A percentile compares a stretch with the other conserved stretches of the same genome.
phyloP scores from a whole-genome alignment of 164 flowering plant genomes.

The Macadamia integrifolia region DNA sequence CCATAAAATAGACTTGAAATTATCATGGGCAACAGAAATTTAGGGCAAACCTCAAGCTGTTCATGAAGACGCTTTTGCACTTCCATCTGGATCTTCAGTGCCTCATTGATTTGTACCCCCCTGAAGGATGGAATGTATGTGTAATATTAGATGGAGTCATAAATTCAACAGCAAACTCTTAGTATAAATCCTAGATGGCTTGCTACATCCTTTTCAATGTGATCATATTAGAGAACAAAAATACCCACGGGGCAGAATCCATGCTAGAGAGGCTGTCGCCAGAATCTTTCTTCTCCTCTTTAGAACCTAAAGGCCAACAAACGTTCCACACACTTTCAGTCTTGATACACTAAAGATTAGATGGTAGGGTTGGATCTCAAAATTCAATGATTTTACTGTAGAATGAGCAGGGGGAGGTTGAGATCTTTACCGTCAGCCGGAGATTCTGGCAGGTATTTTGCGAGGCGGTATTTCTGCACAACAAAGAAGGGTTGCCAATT shows the following conservation, averaged over 20 bases:
- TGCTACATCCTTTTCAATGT: conserved; percentile 1
- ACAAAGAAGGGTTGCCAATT: background rate
- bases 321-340: conserved; percentile 1
- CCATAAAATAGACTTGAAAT: background rate
- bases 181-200: background rate
- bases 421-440: conserved; percentile 46
- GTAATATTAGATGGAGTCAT: conserved; percentile 1
- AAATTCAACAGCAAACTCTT: background rate
- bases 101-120: conserved; percentile 57
- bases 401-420: background rate
- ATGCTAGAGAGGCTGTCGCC: conserved; percentile 44
- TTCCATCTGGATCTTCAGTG: conserved; percentile 66
- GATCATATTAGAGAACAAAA: conserved; percentile 6
- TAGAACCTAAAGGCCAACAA: conserved; percentile 35
- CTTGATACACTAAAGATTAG: background rate
- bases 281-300: conserved; percentile 54
- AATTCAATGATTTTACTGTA: too few species aligned
- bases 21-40: background rate
- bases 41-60: conserved; percentile 54
- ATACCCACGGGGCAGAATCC: conserved; percentile 56
- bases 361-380: background rate
- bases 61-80: conserved; percentile 72
- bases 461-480: conserved; percentile 59
- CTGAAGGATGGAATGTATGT: conserved; percentile 23
- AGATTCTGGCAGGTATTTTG: conserved; percentile 63